A percentile compares a stretch with the other conserved stretches of the same genome.
Evolutionary conservation across 257 asterid species (phyloP).

Genomic region (Capsicum chinense): DNA sequence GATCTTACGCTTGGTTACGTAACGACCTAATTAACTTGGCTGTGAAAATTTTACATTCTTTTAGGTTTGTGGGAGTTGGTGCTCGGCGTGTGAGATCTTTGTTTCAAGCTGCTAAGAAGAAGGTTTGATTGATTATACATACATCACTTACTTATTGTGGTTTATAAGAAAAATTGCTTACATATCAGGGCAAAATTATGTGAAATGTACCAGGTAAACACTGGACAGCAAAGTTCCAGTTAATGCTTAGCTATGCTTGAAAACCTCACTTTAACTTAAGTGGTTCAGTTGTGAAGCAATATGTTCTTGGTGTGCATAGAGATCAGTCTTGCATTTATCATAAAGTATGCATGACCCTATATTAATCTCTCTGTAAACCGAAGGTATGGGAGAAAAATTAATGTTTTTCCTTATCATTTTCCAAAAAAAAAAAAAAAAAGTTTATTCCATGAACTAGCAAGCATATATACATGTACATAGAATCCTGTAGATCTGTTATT

Average conservation of each 20-base stretch:
- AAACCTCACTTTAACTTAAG: neutral
- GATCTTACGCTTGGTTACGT: conserved; percentile 29
- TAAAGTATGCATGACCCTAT: neutral
- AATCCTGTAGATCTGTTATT: neutral
- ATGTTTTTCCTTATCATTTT: neutral
- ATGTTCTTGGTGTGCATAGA: neutral
- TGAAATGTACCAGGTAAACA: neutral
- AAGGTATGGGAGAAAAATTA: neutral
- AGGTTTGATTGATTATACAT: conserved; percentile 52
- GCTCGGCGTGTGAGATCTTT: conserved; percentile 98
- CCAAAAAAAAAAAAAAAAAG: too few relatives aligned
- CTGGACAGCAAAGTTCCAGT: neutral
- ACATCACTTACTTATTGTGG: conserved; percentile 14
- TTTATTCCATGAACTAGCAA: neutral
- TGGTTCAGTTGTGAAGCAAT: neutral
- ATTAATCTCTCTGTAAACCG: neutral
- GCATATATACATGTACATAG: neutral
- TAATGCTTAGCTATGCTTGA: conserved; percentile 17
- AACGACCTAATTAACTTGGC: neutral
- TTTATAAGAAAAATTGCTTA: neutral
- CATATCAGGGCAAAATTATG: neutral
- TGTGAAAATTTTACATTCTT: conserved; percentile 32
- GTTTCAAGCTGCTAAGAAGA: conserved; percentile 96
- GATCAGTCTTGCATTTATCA: neutral
- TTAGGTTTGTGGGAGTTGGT: conserved; percentile 98